Base-by-base conservation (phyloP, 2,329 filamentous ascomycete genomes). In the Trichoderma afroharzianum region DNA sequence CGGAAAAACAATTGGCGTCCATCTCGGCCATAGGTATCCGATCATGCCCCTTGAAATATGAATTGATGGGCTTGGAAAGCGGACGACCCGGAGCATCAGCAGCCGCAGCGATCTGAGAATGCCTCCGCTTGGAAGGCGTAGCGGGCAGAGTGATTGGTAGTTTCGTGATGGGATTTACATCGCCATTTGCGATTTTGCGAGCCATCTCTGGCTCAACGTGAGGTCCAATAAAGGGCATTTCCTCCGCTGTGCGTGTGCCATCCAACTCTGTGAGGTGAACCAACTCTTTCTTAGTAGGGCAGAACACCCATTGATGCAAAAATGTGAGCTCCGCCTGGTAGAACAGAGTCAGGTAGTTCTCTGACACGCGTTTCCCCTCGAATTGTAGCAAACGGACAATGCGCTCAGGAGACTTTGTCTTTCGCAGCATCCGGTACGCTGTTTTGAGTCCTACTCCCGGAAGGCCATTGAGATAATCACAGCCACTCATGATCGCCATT, bases 401-500 rank as follows among this genome's bases (percentile, higher is more conserved):
- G 72, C 91, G 91, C 67, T 98, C 95, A 6, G 96, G 88, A 0
- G 90, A 93, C 80, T 95, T 97, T 83, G 97, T 89, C 80, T 97
- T 97, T 72, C 95, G 90, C 72, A 99, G 88, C 84, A 96, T 89
- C 58, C 94, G 91, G 81, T 99, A 93, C 0, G 96, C 95, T 6
- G 95, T 98, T 85, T 98, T 98, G 70, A 99, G 81, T 0, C 96
- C 96, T 81, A 99, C 90, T 64, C 92, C 92, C 71, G 90, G 91
- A 73, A 99, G 93, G 72, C 92, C 92, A 3, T 91, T 85, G n/a
- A 98, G 87, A 80, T 99, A 99, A 79, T 99, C 96, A 79, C 96
- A 99, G 8, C 96, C 96, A 79, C 94, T 97, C 72, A 99, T 83
- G 75, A 99, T 99, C 53, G 95, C 94, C 96, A 99, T 99, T 68